Conservation (phyloP, 768 basidiomycete genomes). For the Amanita muscaria region DNA sequence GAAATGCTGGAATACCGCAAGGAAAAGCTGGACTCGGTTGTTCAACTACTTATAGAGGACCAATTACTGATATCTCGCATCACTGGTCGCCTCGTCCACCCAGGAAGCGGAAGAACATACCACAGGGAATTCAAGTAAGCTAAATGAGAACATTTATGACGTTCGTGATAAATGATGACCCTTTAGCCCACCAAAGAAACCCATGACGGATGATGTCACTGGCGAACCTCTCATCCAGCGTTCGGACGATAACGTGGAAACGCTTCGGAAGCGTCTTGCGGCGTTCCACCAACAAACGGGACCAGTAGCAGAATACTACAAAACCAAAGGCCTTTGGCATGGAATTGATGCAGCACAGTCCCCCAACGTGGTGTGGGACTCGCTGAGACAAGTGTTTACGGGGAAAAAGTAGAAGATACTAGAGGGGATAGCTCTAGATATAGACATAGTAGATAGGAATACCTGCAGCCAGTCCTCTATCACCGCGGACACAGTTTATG, state of each 20-base stretch:
- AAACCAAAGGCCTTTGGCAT: conserved; percentile 80
- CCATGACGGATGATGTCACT: conserved; percentile 87
- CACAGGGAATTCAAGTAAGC: conserved; percentile 92
- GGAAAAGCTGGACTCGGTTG: conserved; percentile 87
- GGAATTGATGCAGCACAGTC: conserved; percentile 92
- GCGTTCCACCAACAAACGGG: conserved; percentile 94
- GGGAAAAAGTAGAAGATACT: neutral
- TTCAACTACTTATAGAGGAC: conserved; percentile 89
- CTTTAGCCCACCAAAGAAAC: conserved; percentile 88
- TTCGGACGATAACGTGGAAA: conserved; percentile 96
- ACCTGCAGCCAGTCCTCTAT: neutral
- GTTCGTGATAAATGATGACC: no score
- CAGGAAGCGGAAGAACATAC: conserved; percentile 82
- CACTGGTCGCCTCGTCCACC: conserved; percentile 92
- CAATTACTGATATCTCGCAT: conserved; percentile 95
- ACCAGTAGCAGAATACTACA: conserved; percentile 96
- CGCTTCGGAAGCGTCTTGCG: conserved; percentile 77
- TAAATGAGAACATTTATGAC: neutral
- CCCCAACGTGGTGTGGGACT: conserved; percentile 88
- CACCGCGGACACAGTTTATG: conserved; percentile 4
- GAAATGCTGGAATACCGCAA: conserved; percentile 75
- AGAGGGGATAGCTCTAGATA: no score
- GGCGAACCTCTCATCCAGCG: conserved; percentile 96
- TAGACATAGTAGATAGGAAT: no score
- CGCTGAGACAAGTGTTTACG: conserved; percentile 55